Conservation (phyloP, 768 basidiomycete genomes). For the Naganishia antarctica region DNA sequence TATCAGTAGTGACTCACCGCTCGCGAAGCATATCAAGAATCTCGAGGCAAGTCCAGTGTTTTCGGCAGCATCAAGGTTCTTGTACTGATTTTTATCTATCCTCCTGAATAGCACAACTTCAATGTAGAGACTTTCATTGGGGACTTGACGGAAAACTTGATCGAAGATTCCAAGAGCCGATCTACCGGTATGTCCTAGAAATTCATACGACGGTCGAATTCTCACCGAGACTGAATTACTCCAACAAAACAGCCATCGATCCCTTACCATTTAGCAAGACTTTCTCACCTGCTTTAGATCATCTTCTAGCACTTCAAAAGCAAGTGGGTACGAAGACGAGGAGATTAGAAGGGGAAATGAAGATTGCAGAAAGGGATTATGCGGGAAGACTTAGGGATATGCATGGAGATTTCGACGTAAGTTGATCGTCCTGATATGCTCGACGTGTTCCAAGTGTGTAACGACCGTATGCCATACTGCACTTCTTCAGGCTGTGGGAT, state of each 20-base stretch:
- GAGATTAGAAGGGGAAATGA: slow-evolving; percentile 85
- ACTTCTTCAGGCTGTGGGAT: slow-evolving; percentile 53
- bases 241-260: slow-evolving; percentile 66
- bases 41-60: not conserved
- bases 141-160: slow-evolving; percentile 78
- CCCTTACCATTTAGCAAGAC: slow-evolving; percentile 87
- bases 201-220: slow-evolving; percentile 5
- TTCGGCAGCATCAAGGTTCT: too few relatives aligned
- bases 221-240: not conserved
- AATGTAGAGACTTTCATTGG: slow-evolving; percentile 86
- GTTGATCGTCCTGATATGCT: slow-evolving; percentile 31
- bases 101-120: slow-evolving; percentile 51
- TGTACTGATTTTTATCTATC: too few relatives aligned
- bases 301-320: slow-evolving; percentile 75
- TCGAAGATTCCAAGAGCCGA: slow-evolving; percentile 73
- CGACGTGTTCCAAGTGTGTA: too few relatives aligned
- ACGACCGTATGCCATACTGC: too few relatives aligned
- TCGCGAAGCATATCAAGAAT: slow-evolving; percentile 12
- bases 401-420: slow-evolving; percentile 86
- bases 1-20: not conserved
- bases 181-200: slow-evolving; percentile 65
- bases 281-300: slow-evolving; percentile 86
- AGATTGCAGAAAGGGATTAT: slow-evolving; percentile 84
- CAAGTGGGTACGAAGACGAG: slow-evolving; percentile 87
- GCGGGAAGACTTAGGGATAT: slow-evolving; percentile 89